These are phyloP conservation scores for Radiomyces spectabilis DNA, from an alignment of 192 early-diverging fungal genomes.

Conservation along the genomic window DNA sequence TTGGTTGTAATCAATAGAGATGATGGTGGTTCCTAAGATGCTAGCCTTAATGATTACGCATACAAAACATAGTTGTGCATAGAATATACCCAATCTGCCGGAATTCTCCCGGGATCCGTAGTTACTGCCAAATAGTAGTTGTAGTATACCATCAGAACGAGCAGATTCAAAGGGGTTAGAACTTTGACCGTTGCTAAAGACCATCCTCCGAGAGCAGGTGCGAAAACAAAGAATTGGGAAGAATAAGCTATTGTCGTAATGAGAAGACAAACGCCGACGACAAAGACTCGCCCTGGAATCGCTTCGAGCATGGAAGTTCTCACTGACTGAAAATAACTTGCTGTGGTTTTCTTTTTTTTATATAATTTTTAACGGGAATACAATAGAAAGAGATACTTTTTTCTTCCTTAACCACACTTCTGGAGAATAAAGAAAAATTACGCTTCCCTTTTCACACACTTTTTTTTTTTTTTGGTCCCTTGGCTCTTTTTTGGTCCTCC, in stretches of 20 bases:
- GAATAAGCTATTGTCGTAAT: conserved; percentile 26
- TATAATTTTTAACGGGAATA: no score
- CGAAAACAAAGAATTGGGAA: conserved; percentile 27
- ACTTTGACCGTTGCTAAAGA: conserved; percentile 7
- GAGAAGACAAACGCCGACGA: conserved; percentile 14
- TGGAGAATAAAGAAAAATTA: no score
- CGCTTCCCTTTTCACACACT: neutral
- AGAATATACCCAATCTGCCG: conserved; percentile 37
- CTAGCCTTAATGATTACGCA: neutral
- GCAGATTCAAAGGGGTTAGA: conserved; percentile 69
- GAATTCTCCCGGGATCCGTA: conserved; percentile 75
- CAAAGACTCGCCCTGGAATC: conserved; percentile 25
- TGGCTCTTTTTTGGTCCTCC: neutral
- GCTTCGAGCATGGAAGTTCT: conserved; percentile 7
- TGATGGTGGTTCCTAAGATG: conserved; percentile 14
- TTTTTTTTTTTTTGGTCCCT: neutral
- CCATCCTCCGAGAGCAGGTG: conserved; percentile 7
- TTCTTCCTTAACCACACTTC: no score
- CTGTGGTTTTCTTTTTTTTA: no score
- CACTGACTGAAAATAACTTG: no score
- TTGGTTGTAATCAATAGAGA: neutral
- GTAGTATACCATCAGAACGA: conserved; percentile 66
- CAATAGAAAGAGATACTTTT: no score
- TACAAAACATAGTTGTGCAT: conserved; percentile 4
- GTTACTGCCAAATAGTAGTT: conserved; percentile 83